Evolutionary conservation across 2,329 filamentous ascomycete species (phyloP).

Genomic region (Aspergillus sergii): DNA sequence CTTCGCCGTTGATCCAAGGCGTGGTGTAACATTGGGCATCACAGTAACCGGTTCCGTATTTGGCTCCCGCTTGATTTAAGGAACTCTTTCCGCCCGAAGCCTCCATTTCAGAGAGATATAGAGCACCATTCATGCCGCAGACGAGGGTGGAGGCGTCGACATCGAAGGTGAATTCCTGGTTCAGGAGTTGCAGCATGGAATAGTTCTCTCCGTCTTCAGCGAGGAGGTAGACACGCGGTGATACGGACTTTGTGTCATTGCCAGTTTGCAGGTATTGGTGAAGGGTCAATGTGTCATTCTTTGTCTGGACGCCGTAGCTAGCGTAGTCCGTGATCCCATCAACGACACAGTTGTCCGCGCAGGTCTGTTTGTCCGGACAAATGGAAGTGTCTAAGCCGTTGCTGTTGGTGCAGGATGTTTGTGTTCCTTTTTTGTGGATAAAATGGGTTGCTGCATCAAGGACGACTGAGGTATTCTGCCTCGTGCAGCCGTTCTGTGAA

Average conservation of each 20-base stretch:
- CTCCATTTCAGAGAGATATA: constrained; percentile 66
- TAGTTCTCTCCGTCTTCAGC: constrained; percentile 62
- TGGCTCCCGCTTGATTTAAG: constrained; percentile 57
- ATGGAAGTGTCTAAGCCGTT: constrained; percentile 49
- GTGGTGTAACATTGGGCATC: constrained; percentile 57
- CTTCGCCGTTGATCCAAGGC: constrained; percentile 55
- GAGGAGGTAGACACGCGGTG: constrained; percentile 61
- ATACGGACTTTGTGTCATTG: constrained; percentile 31
- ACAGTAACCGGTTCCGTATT: constrained; percentile 64
- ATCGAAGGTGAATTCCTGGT: constrained; percentile 70
- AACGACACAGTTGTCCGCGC: constrained; percentile 57
- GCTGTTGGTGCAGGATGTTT: constrained; percentile 56
- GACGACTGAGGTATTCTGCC: constrained; percentile 52
- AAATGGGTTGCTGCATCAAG: constrained; percentile 59
- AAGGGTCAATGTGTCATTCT: constrained; percentile 50
- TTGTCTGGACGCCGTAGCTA: constrained; percentile 54
- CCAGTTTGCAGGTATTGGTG: constrained; percentile 44
- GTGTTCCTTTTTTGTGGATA: constrained; percentile 47
- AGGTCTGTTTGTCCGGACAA: constrained; percentile 52
- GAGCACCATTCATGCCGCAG: constrained; percentile 70
- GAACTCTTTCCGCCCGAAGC: constrained; percentile 59
- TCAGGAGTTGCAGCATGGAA: constrained; percentile 62
- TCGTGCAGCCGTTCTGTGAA: constrained; percentile 51
- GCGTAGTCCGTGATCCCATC: constrained; percentile 56
- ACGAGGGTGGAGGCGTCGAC: constrained; percentile 69